Evolutionary conservation across 169 alveolate species (phyloP), one percentile per base, ranked within the genome.

Genomic region (Amoebophrya sp.): DNA sequence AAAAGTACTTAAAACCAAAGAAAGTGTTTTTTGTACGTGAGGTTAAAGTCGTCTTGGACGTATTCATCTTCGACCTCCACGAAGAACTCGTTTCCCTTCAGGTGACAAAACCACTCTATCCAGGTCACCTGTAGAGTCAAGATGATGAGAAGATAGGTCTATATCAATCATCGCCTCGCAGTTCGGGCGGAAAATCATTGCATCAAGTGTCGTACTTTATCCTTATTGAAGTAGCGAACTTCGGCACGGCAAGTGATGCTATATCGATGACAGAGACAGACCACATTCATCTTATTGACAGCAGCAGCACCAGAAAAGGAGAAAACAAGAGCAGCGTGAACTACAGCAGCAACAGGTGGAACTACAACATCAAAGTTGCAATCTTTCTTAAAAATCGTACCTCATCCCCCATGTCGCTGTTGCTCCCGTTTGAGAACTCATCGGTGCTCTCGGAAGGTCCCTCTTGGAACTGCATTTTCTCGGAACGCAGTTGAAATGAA

Each of bases 101-200:
- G 94, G 77, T 96, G 96, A 89, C 99, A 98, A 94, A 97, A 98
- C 99, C 99, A 98, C 89, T 97, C 98, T 39, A 98, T 97, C 99
- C 99, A 98, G 2, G 99, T 97, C 77, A 95, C 95, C 95, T 97
- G 94, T 66, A 2, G 83, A 7, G 83, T 12, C 18, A 25, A 66
- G 54, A n/a, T n/a, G n/a, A n/a, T n/a, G n/a, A n/a, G n/a, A n/a
- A n/a, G n/a, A n/a, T n/a, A n/a, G n/a, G n/a, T n/a, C n/a, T n/a
- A n/a, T n/a, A n/a, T n/a, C n/a, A n/a, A n/a, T n/a, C n/a, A n/a
- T n/a, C n/a, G n/a, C n/a, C n/a, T n/a, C n/a, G n/a, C n/a, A n/a
- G n/a, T n/a, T n/a, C n/a, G n/a, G n/a, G n/a, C n/a, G n/a, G n/a
- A n/a, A n/a, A n/a, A n/a, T n/a, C n/a, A n/a, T n/a, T n/a, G n/a